Conservation (phyloP, 208 protist genomes). For the Trypanosoma grayi region DNA sequence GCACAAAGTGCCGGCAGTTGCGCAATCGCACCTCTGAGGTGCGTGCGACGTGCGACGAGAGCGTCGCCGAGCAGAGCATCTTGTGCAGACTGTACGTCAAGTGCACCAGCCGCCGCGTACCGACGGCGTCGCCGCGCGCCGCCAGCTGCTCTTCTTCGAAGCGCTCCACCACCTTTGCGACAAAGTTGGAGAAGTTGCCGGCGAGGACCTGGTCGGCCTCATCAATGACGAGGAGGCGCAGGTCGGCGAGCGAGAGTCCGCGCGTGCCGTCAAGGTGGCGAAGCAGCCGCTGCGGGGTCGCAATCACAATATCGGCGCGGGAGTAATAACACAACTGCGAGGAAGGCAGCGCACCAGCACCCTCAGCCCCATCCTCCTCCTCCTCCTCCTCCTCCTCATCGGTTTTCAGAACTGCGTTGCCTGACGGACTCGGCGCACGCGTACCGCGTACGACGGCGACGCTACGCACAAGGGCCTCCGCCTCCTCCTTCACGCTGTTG, state of each 20-base stretch:
- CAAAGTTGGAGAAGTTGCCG: slow-evolving; percentile 73
- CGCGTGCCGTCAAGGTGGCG: slow-evolving; percentile 68
- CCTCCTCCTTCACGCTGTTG: slow-evolving; percentile 38
- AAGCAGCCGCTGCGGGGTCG: slow-evolving; percentile 81
- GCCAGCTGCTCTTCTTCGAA: slow-evolving; percentile 56
- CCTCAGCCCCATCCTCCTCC: background rate
- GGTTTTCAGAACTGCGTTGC: background rate
- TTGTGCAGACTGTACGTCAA: slow-evolving; percentile 65
- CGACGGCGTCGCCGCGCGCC: slow-evolving; percentile 2
- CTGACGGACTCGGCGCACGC: background rate
- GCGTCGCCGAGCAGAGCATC: slow-evolving; percentile 87
- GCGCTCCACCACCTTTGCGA: slow-evolving; percentile 75
- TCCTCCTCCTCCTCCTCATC: background rate
- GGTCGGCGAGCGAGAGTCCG: slow-evolving; percentile 50
- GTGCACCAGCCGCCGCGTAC: slow-evolving; percentile 17
- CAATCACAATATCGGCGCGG: slow-evolving; percentile 72
- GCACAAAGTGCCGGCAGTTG: slow-evolving; percentile 79
- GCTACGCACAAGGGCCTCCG: slow-evolving; percentile 46
- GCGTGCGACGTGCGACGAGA: slow-evolving; percentile 80
- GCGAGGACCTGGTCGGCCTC: slow-evolving; percentile 88
- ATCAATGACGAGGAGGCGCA: slow-evolving; percentile 85
- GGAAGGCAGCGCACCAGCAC: background rate
- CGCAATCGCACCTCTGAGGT: slow-evolving; percentile 81
- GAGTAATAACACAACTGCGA: slow-evolving; percentile 50
- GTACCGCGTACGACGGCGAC: slow-evolving; percentile 21